phyloP scores from a whole-genome alignment of 2,329 filamentous ascomycete genomes.

The Penicillium vulpinum region DNA sequence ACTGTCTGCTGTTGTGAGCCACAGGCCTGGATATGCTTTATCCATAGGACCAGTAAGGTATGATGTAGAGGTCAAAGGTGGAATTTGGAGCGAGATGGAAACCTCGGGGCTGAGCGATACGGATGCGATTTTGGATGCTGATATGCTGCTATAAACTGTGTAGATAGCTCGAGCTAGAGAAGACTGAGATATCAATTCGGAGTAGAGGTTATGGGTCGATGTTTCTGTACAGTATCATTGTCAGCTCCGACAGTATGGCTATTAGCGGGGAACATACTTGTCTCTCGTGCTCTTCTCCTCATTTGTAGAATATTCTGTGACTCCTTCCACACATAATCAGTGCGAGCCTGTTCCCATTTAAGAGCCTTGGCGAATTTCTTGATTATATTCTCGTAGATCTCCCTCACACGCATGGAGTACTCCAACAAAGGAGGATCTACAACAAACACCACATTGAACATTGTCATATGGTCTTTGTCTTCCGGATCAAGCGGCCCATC shows the following conservation, averaged over 20 bases:
- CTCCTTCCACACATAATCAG: slow-evolving; percentile 89
- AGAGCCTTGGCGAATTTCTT: slow-evolving; percentile 91
- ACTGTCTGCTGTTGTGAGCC: slow-evolving; percentile 83
- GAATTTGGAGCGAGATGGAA: slow-evolving; percentile 64
- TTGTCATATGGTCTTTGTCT: slow-evolving; percentile 71
- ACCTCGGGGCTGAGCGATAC: slow-evolving; percentile 68
- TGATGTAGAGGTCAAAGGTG: slow-evolving; percentile 64
- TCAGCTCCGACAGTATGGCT: slow-evolving; percentile 1
- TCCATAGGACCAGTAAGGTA: slow-evolving; percentile 71
- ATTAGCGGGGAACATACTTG: slow-evolving; percentile 29
- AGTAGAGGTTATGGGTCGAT: slow-evolving; percentile 41
- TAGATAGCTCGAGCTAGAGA: slow-evolving; percentile 80
- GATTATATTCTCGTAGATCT: slow-evolving; percentile 85
- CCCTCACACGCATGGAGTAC: slow-evolving; percentile 68
- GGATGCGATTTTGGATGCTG: slow-evolving; percentile 81
- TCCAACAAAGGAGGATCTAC: slow-evolving; percentile 77
- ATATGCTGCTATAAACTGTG: slow-evolving; percentile 78
- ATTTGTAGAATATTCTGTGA: slow-evolving; percentile 77
- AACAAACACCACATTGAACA: slow-evolving; percentile 97
- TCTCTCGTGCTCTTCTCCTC: slow-evolving; percentile 77
- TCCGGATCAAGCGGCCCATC: slow-evolving; percentile 30
- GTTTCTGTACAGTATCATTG: slow-evolving; percentile 30
- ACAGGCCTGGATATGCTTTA: slow-evolving; percentile 70
- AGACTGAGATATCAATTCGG: slow-evolving; percentile 58
- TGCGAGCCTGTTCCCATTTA: slow-evolving; percentile 87